Base-by-base conservation (phyloP, 2,329 filamentous ascomycete species). In the Penicillium sp. region DNA sequence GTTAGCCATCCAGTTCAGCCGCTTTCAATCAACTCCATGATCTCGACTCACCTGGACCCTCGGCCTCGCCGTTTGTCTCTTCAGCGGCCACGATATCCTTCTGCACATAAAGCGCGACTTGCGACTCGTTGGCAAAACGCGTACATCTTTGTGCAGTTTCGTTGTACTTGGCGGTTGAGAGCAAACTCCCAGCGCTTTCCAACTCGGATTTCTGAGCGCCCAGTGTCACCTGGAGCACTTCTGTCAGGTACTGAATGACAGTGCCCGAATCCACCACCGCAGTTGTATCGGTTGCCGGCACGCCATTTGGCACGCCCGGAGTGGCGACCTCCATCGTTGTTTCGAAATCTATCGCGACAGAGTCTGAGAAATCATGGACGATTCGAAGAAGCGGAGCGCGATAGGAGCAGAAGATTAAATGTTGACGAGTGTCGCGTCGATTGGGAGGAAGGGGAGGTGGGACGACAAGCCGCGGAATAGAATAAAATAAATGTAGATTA, bases 61-160 rank as follows among this genome's bases (percentile, higher is more conserved):
- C 71, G 23, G 68, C 65, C 33, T 68, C 63, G 43, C 66, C 71
- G 59, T 75, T 73, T 39, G 68, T 81, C 51, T 81, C 73, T 45
- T 83, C 79, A 11, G 80, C 79, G 60, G 81, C 78, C 49, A 83
- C 76, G 61, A 87, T 64, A 57, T 77, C 91, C 77, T 97, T 96
- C 71, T 94, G 89, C 60, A 97, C 88, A 76, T 97, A 97, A 60
- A 99, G 80, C 51, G 89, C 91, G 59, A 88, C 87, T 77, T 96
- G 91, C 54, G 89, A 83, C 75, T 99, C 95, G 58, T 87, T 86
- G 54, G 92, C 92, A 75, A 97, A 97, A 67, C 92, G 88, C 63
- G 87, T 86, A 75, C 93, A 97, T 78, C 91, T 85, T 71, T 92
- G 87, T 52, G 96, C 78, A 6, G 94, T 97, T 66, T 97, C 93